Evolutionary conservation across 306 rosid genomes (phyloP), one percentile per base, ranked within the genome.

Genomic region (Vigna nakashimae): DNA sequence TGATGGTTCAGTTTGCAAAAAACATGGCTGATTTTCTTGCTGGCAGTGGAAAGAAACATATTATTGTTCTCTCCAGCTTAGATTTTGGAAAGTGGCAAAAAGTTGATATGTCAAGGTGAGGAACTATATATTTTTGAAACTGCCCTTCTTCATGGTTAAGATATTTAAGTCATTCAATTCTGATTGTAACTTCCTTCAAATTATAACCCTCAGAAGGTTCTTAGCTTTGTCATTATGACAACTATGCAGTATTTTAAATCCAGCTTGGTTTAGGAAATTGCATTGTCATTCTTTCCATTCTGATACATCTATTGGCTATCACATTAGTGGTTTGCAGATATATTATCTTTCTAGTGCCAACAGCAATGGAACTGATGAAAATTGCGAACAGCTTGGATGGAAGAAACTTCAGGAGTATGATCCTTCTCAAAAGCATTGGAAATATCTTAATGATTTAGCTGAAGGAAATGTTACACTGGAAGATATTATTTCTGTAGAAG

Each of bases 51-150:
- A 92, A 88, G 88, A 90, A 89, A 90, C 92, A 88, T 73, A 73
- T 91, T 52, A 60, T 90, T 75, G 75, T 94, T 84, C 95, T 94
- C 58, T 94, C 97, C 43, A 84, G 98, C 88, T 89, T 94, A 81
- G 98, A 94, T 68, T 94, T 92, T 80, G 92, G 95, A 71, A 94
- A 86, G 84, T 94, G 97, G 97, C 93, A 84, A 86, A 83, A 84
- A 50, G 87, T 92, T 86, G 97, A 94, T 76, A 84, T 81, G 88
- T 92, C 95, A 26, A 90, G 97, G 97, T 94, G 87, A 36, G 76
- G 9, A 36, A 57, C 63, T 10, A 7, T 69, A 38, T 80, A 17
- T 51, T 74, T 26, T 77, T 73, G 15, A 71, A 57, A 34, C 56
- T 18, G 53, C 15, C n/a, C 32, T 13, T 63, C 13, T 51, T 51